Evolutionary conservation across 805 yeast species (phyloP).

Genomic region (Yarrowia sp.): DNA sequence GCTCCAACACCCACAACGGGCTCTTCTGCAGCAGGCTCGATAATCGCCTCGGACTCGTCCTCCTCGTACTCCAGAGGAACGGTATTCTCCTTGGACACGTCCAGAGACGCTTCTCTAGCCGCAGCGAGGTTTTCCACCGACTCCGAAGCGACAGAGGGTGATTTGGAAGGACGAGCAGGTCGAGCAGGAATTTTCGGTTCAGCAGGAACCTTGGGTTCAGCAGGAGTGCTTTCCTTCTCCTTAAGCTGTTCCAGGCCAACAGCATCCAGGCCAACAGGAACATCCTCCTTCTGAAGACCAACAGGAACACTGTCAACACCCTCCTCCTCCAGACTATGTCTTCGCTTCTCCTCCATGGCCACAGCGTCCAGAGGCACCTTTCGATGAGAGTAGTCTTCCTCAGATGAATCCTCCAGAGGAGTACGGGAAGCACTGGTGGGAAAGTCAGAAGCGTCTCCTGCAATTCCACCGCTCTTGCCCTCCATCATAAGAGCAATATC

Average conservation of each 20-base stretch:
- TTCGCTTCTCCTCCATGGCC: background rate
- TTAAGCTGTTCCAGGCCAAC: background rate
- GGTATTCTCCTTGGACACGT: background rate
- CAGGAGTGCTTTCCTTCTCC: background rate
- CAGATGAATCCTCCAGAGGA: no score
- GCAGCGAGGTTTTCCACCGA: background rate
- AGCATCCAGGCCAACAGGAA: background rate
- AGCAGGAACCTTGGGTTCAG: background rate
- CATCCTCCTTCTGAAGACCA: no score
- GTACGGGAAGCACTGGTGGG: background rate
- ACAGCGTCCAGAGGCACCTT: background rate
- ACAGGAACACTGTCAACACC: no score
- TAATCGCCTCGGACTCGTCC: background rate
- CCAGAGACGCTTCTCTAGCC: background rate
- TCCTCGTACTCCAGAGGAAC: background rate
- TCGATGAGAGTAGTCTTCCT: no score
- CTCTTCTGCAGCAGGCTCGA: background rate
- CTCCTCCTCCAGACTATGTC: background rate
- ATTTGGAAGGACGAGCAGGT: background rate
- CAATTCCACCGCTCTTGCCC: background rate
- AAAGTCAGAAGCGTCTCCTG: background rate
- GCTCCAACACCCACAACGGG: background rate
- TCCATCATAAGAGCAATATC: slow-evolving; percentile 4
- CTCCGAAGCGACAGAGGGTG: background rate
- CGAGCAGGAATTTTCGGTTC: background rate